phyloP scores from a whole-genome alignment of 2,329 filamentous ascomycete species.

The Phyllosticta citriasiana region DNA sequence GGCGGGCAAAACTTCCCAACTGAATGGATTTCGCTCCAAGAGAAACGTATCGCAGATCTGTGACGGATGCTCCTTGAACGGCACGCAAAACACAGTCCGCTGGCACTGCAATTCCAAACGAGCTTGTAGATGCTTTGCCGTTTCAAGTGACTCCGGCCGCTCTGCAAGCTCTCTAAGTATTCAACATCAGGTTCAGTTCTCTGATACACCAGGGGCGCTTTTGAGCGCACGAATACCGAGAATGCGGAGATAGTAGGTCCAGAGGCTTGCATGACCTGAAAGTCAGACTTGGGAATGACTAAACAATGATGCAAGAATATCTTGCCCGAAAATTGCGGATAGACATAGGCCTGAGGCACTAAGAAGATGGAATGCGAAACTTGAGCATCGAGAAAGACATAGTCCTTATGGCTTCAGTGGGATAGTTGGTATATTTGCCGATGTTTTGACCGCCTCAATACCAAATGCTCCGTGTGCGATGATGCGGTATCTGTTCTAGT shows the following conservation, averaged over 20 bases:
- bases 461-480: conserved; percentile 89
- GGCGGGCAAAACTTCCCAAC: neutral
- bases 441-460: conserved; percentile 46
- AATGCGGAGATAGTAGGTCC: no score
- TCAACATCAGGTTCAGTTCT: no score
- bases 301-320: no score
- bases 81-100: neutral
- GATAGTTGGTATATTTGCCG: neutral
- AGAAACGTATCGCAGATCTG: neutral
- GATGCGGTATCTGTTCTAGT: conserved; percentile 60
- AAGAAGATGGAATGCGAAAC: neutral
- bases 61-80: neutral
- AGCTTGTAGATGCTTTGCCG: neutral
- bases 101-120: neutral
- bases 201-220: no score
- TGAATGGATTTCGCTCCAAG: neutral
- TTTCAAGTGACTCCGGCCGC: neutral
- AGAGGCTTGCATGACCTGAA: no score
- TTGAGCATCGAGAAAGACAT: neutral
- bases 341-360: neutral
- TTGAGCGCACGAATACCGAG: no score
- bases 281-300: no score
- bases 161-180: no score
- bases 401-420: neutral
- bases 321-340: neutral